Conservation (phyloP, 2,329 filamentous ascomycete species). For the Xylariaceae sp. region DNA sequence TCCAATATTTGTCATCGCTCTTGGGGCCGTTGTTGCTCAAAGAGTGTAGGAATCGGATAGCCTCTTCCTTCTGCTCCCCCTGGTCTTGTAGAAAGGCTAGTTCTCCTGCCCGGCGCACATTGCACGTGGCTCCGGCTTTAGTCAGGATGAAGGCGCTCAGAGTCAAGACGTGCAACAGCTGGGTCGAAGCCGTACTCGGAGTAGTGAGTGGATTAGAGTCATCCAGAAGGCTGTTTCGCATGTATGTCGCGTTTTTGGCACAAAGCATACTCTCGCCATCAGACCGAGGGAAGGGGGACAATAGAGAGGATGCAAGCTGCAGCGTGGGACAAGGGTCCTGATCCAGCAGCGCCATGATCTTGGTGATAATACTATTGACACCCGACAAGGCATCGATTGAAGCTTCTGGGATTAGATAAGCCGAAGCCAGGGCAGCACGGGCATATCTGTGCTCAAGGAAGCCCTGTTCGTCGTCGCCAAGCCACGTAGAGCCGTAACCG, state of each 20-base stretch:
- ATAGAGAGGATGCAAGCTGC: conserved; percentile 36
- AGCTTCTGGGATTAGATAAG: conserved; percentile 58
- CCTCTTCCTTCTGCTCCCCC: conserved; percentile 55
- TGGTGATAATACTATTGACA: conserved; percentile 52
- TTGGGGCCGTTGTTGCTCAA: conserved; percentile 42
- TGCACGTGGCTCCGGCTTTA: conserved; percentile 40
- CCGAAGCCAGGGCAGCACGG: conserved; percentile 58
- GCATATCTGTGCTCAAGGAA: conserved; percentile 59
- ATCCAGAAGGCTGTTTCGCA: conserved; percentile 47
- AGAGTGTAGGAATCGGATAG: conserved; percentile 50
- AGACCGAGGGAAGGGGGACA: conserved; percentile 33
- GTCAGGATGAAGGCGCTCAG: conserved; percentile 53
- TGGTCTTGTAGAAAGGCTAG: conserved; percentile 56
- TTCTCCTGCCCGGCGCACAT: conserved; percentile 49
- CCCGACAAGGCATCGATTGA: conserved; percentile 50
- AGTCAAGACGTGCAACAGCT: conserved; percentile 55
- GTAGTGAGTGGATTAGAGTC: conserved; percentile 58
- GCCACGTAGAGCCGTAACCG: conserved; percentile 46
- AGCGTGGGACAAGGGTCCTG: conserved; percentile 49
- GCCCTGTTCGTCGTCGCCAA: conserved; percentile 52
- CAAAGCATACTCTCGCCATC: conserved; percentile 28
- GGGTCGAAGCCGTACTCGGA: conserved; percentile 47
- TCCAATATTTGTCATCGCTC: conserved; percentile 58
- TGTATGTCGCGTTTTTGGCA: conserved; percentile 33
- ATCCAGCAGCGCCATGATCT: conserved; percentile 53